Base-by-base conservation (phyloP, 2,329 filamentous ascomycete genomes). In the Pezicula radicicola region DNA sequence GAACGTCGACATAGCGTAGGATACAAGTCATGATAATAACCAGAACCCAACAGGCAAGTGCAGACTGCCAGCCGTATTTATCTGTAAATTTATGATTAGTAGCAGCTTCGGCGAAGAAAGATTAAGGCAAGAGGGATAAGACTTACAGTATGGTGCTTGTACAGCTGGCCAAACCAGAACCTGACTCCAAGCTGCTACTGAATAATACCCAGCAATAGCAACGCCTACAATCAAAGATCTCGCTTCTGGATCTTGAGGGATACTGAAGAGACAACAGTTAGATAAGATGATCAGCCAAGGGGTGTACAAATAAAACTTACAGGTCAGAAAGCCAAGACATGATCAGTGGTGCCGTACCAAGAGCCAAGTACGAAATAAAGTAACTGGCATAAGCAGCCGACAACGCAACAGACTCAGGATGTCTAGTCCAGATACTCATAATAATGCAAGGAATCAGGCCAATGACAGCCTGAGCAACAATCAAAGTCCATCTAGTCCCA, bases 361-460 rank as follows among this genome's bases (percentile, higher is more conserved):
- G 64, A 15, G 67, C 68, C 9, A 76, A 65, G 55, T 72, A 77
- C 0, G 72, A 71, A 58, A 80, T 75, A 56, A 80, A 79, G 54
- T 78, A 79, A 46, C 72, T 72, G 3, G 75, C 74, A 55, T 80
- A 81, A 1, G 75, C 77, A 2, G 72, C 72, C 0, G 70, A 70
- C 1, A 80, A 48, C 0, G 74, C 67, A 1, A 75, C 72, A 1
- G 66, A 62, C 2, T 59, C 56, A 0, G 76, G 76, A 27, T 76
- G 68, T 2, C 69, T 61, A 0, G 77, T 79, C 77, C 77, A 80
- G n/a, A 78, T 63, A 19, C 70, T 76, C 75, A 80, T 78, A n/a
- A 73, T 74, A 28, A 79, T 76, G 49, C 70, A 72, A 2, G 74
- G 72, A 3, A 78, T 65, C 3, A 78, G 63, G 1, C 72, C 76